A percentile compares a stretch with the other conserved stretches of the same genome.
Conservation (phyloP, 108 stramenopile species). For the Aurantiochytrium sp. region DNA sequence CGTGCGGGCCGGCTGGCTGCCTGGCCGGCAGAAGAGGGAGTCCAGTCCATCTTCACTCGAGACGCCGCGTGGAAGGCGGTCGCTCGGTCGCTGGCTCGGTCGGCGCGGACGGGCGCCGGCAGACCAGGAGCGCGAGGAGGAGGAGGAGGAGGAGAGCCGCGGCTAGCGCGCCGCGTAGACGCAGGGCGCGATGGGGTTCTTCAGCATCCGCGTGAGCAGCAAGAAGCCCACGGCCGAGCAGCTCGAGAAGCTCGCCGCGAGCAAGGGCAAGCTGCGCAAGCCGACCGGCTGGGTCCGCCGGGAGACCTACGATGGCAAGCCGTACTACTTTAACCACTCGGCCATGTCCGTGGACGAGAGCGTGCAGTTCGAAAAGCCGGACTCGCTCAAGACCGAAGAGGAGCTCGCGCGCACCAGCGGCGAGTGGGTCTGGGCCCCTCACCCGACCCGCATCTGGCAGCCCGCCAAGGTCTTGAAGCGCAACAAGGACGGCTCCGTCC, state of each 20-base stretch:
- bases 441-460: not conserved
- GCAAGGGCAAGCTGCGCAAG: not conserved
- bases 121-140: too few relatives aligned
- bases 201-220: not conserved
- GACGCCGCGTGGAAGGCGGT: too few relatives aligned
- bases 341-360: not conserved
- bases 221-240: not conserved
- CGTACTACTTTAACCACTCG: not conserved
- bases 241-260: not conserved
- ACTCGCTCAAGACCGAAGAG: not conserved
- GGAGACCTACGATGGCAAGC: not conserved
- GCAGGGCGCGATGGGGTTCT: not conserved
- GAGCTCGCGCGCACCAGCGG: not conserved
- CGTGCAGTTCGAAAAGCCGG: not conserved
- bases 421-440: not conserved
- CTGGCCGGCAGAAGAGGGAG: too few relatives aligned
- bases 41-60: too few relatives aligned
- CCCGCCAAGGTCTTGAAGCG: constrained; percentile 2
- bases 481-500: not conserved
- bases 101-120: too few relatives aligned
- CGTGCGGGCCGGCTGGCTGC: too few relatives aligned
- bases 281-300: not conserved
- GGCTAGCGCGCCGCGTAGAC: not conserved
- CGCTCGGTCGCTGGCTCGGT: too few relatives aligned
- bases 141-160: too few relatives aligned